Conservation (phyloP, 768 basidiomycete genomes). For the Leccinum sublutescens region DNA sequence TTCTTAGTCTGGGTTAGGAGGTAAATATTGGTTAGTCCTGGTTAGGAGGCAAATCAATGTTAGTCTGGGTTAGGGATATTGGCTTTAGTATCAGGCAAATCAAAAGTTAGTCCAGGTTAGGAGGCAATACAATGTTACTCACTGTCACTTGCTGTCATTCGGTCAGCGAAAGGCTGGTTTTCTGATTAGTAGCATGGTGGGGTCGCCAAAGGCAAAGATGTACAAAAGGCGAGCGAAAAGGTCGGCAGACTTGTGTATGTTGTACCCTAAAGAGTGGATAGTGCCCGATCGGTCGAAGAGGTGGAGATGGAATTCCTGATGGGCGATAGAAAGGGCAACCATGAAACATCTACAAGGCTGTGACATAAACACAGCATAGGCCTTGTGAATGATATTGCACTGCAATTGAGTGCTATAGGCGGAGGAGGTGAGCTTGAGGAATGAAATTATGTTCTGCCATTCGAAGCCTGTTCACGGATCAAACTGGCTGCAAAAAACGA, state of each 20-base stretch:
- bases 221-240: neutral
- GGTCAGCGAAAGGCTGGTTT: too few relatives aligned
- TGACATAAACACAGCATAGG: neutral
- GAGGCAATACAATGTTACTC: too few relatives aligned
- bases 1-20: too few relatives aligned
- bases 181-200: neutral
- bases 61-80: too few relatives aligned
- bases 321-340: neutral
- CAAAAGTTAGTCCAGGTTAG: too few relatives aligned
- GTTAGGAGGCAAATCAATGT: too few relatives aligned
- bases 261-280: neutral
- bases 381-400: neutral
- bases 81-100: too few relatives aligned
- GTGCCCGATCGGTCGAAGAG: neutral
- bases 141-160: too few relatives aligned
- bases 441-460: neutral
- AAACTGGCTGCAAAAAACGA: neutral
- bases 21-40: too few relatives aligned
- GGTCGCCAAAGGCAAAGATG: neutral
- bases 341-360: neutral
- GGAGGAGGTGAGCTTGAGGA: neutral
- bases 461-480: neutral
- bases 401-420: neutral
- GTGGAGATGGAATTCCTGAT: neutral
- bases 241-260: neutral